Conservation (phyloP, 2,329 filamentous ascomycete genomes). For the Botrytis tulipae region DNA sequence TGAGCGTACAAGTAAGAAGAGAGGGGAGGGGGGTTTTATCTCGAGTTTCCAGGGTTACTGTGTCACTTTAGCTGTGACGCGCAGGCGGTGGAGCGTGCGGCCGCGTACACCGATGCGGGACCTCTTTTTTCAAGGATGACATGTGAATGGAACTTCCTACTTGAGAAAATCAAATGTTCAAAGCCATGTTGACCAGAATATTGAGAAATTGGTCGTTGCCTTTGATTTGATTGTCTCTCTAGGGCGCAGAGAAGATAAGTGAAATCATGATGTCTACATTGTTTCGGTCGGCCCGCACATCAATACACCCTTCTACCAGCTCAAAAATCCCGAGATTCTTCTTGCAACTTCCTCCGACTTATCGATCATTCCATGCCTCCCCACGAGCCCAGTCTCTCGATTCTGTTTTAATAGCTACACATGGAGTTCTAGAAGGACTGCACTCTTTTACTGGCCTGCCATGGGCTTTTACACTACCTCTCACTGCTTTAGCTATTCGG, state of each 20-base stretch:
- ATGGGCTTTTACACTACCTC: constrained; percentile 54
- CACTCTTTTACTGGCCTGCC: constrained; percentile 49
- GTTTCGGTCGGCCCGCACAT: constrained; percentile 2
- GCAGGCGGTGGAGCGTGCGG: constrained; percentile 9
- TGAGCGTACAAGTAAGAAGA: constrained; percentile 1
- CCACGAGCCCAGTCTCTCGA: constrained; percentile 44
- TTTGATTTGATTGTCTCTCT: background rate
- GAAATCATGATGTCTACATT: constrained; percentile 19
- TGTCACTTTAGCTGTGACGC: constrained; percentile 23
- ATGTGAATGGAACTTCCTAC: constrained; percentile 11
- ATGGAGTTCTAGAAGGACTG: constrained; percentile 49
- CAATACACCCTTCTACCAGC: background rate
- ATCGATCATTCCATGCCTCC: constrained; percentile 51
- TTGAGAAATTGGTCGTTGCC: background rate
- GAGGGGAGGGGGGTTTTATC: constrained; percentile 1
- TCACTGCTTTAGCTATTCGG: constrained; percentile 53
- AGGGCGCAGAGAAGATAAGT: background rate
- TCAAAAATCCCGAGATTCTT: constrained; percentile 17
- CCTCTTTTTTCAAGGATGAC: constrained; percentile 8
- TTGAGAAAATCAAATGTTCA: constrained; percentile 10
- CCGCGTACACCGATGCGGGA: constrained; percentile 14
- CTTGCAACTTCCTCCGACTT: constrained; percentile 31
- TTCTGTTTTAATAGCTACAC: constrained; percentile 44
- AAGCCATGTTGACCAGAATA: background rate
- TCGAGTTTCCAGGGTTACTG: constrained; percentile 18